Evolutionary conservation across 139 green algal genomes (phyloP).

Genomic region (Tetradesmus obliquus): DNA sequence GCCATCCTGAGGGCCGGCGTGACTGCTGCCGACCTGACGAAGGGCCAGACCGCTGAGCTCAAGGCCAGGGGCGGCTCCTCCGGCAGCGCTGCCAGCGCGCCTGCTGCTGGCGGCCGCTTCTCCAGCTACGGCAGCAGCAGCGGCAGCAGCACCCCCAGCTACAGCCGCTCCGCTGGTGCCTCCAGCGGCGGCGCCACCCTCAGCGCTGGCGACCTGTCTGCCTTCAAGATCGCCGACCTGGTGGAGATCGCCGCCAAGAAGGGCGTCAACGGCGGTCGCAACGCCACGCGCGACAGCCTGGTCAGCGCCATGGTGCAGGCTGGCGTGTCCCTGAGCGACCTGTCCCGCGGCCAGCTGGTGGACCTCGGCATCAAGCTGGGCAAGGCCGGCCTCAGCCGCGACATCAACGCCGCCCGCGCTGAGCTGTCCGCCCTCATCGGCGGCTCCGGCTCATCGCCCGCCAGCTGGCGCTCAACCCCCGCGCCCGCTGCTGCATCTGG

Average conservation of each 20-base stretch:
- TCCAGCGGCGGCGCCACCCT: background rate
- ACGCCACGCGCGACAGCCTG: constrained; percentile 23
- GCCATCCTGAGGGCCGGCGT: constrained; percentile 26
- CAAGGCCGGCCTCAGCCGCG: constrained; percentile 40
- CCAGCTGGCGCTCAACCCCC: constrained; percentile 28
- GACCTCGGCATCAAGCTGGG: constrained; percentile 46
- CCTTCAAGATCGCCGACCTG: constrained; percentile 46
- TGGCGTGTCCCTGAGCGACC: constrained; percentile 33
- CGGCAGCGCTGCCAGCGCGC: background rate
- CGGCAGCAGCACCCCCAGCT: background rate
- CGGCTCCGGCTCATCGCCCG: constrained; percentile 4
- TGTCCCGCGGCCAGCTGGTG: constrained; percentile 38
- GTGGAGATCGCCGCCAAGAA: constrained; percentile 44
- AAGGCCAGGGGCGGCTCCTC: constrained; percentile 1
- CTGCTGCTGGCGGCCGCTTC: constrained; percentile 8
- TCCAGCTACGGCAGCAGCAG: constrained; percentile 16
- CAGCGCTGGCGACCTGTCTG: constrained; percentile 30
- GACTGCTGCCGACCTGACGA: constrained; percentile 13
- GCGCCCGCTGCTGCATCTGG: constrained; percentile 3
- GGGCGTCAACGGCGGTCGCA: constrained; percentile 25
- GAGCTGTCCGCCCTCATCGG: constrained; percentile 27
- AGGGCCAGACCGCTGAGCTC: constrained; percentile 30
- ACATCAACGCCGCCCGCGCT: constrained; percentile 10
- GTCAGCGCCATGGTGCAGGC: background rate
- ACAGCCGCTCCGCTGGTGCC: background rate